Evolutionary conservation across 2,329 filamentous ascomycete genomes (phyloP), one percentile per base, ranked within the genome.

Genomic region (Fusarium citri): DNA sequence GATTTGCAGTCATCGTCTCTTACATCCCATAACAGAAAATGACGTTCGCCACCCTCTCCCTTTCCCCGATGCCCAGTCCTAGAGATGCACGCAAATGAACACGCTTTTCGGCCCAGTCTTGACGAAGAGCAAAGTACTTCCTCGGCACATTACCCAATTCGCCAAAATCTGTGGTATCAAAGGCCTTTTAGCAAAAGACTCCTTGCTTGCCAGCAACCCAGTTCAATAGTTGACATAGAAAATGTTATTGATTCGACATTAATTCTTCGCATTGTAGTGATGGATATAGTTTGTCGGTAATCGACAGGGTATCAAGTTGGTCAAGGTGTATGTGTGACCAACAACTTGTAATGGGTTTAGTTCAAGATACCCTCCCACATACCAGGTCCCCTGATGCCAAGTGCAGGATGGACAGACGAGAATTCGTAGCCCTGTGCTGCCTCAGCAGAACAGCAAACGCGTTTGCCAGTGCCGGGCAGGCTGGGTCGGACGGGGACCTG

Each of bases 341-440:
- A 64, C 67, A 31, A 49, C 42, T 58, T 37, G 22, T 68, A 22
- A 53, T 59, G 56, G 47, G 28, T 66, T 80, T 81, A 88, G 76
- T 86, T 85, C 69, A 91, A 80, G 68, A 92, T 88, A 58, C 86
- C 87, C 63, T 87, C 83, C 89, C 90, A 92, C 88, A 91, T 91
- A 55, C 89, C 88, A 41, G 87, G 86, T 37, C 87, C 88, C 45
- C 83, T 83, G 31, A 84, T 78, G 63, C 83, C 84, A 60, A 86
- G 80, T 43, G 82, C 83, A 47, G 84, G 81, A 71, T 88, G 86
- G 45, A 85, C 77, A 23, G 81, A 77, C 45, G 83, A 79, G 64
- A 84, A 81, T 66, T 80, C 80, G 74, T 85, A 85, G 42, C 81
- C 78, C 64, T 80, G 82, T 22, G 83, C 81, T 57, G 84, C 87